Percentiles rank a stretch among this genome's conserved stretches.
Evolutionary conservation across 2,329 filamentous ascomycete genomes (phyloP).

Genomic region (Conoideocrella luteorostrata): DNA sequence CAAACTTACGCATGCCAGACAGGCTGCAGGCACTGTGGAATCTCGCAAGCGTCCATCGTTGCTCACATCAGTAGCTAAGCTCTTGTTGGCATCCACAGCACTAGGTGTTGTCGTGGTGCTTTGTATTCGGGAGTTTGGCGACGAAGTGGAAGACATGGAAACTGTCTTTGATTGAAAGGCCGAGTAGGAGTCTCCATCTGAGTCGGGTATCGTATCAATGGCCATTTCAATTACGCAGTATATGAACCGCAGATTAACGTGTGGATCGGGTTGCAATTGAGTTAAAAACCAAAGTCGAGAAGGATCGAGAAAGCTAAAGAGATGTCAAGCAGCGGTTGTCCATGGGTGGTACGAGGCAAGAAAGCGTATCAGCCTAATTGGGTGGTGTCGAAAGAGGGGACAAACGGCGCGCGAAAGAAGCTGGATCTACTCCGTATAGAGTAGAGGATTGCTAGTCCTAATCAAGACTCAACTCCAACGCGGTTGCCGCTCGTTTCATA

Average conservation of each 20-base stretch:
- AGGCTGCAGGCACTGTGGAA: constrained; percentile 42
- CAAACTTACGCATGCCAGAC: constrained; percentile 49
- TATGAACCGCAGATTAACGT: no score
- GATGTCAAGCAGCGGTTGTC: no score
- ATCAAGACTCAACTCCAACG: not conserved
- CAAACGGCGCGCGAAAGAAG: not conserved
- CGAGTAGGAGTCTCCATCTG: constrained; percentile 2
- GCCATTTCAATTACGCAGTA: constrained; percentile 3
- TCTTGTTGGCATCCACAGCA: constrained; percentile 2
- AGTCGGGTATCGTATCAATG: constrained; percentile 3
- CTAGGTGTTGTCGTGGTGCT: constrained; percentile 4
- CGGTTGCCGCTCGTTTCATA: no score
- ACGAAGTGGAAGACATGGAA: constrained; percentile 8
- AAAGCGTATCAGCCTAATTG: not conserved
- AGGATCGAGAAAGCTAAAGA: no score
- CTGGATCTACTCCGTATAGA: no score
- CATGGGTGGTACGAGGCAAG: not conserved
- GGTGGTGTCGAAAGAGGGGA: not conserved
- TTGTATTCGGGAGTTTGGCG: constrained; percentile 7
- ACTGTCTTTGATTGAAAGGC: not conserved
- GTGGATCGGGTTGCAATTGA: no score
- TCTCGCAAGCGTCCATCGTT: constrained; percentile 18
- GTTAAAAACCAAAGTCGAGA: no score
- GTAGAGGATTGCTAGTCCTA: not conserved
- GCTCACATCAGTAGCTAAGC: constrained; percentile 7